phyloP scores from a whole-genome alignment of 1,284 basidiomycete species.

The Trametes hirsuta region DNA sequence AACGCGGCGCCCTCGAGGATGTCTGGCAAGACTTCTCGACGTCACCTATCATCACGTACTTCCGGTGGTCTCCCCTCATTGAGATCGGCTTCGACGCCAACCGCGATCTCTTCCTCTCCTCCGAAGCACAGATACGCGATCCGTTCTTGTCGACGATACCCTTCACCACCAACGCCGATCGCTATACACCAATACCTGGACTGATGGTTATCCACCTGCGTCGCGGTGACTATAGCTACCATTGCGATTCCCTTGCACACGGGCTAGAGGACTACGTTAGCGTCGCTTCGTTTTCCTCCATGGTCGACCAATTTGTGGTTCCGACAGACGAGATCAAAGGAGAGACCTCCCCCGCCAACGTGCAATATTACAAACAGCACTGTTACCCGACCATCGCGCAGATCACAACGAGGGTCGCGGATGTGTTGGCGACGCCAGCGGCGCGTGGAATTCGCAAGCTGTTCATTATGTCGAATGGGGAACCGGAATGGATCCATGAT shows the following conservation, averaged over 20 bases:
- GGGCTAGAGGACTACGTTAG: conserved; percentile 45
- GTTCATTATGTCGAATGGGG: conserved; percentile 62
- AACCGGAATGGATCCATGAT: no score
- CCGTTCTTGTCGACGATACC: conserved; percentile 20
- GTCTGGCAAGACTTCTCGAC: conserved; percentile 41
- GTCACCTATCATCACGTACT: conserved; percentile 42
- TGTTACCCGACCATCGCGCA: conserved; percentile 52
- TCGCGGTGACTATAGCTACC: conserved; percentile 59
- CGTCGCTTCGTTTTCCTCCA: conserved; percentile 44
- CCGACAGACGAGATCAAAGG: conserved; percentile 29
- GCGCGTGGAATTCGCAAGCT: conserved; percentile 38
- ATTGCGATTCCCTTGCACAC: conserved; percentile 50
- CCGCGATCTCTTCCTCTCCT: conserved; percentile 36
- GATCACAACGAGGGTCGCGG: conserved; percentile 45
- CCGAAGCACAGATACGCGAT: neutral
- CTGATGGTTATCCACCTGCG: conserved; percentile 63
- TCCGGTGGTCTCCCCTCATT: conserved; percentile 47
- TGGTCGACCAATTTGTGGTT: conserved; percentile 42
- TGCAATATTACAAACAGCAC: conserved; percentile 40
- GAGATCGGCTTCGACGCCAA: conserved; percentile 42
- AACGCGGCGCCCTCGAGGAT: conserved; percentile 36
- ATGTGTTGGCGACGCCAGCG: conserved; percentile 35
- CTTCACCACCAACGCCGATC: conserved; percentile 17
- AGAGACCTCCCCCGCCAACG: conserved; percentile 1
- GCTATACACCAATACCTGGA: conserved; percentile 37